A percentile compares a stretch with the other conserved stretches of the same genome.
These are phyloP conservation scores for Cicer chorassanicum DNA, from an alignment of 306 rosid genomes.

Conservation along the genomic window DNA sequence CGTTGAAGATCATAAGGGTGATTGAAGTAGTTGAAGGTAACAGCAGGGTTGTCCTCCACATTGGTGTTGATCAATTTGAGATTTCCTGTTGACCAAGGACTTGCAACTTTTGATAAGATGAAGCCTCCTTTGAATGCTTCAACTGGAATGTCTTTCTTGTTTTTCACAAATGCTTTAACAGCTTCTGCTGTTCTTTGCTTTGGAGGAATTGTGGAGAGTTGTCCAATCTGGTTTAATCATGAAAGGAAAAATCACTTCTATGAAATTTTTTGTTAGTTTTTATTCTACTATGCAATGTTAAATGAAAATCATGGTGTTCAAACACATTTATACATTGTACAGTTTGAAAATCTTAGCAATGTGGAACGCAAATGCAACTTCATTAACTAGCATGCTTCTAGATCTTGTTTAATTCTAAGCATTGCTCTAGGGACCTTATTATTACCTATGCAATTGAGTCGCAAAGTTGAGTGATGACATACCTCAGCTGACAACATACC, in stretches of 20 bases:
- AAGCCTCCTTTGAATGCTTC: conserved; percentile 91
- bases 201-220: conserved; percentile 89
- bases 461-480: conserved; percentile 31
- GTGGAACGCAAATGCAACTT: too few species aligned
- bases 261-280: background rate
- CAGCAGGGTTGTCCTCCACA: conserved; percentile 74
- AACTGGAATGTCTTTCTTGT: conserved; percentile 68
- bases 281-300: background rate
- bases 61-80: conserved; percentile 67
- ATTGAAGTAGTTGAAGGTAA: conserved; percentile 91
- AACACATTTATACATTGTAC: too few species aligned
- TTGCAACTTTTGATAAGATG: conserved; percentile 79
- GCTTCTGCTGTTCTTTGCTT: conserved; percentile 80
- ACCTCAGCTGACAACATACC: conserved; percentile 97
- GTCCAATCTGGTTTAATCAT: conserved; percentile 74
- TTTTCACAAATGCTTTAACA: conserved; percentile 56
- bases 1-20: conserved; percentile 79
- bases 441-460: too few species aligned
- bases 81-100: conserved; percentile 74
- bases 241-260: conserved; percentile 28
- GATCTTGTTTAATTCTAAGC: too few species aligned
- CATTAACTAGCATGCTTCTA: too few species aligned
- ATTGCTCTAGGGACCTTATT: too few species aligned
- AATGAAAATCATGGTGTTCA: background rate
- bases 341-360: too few species aligned